A percentile compares a stretch with the other conserved stretches of the same genome.
Evolutionary conservation across 2,329 filamentous ascomycete genomes (phyloP).

Genomic region (Neofusicoccum sp.): DNA sequence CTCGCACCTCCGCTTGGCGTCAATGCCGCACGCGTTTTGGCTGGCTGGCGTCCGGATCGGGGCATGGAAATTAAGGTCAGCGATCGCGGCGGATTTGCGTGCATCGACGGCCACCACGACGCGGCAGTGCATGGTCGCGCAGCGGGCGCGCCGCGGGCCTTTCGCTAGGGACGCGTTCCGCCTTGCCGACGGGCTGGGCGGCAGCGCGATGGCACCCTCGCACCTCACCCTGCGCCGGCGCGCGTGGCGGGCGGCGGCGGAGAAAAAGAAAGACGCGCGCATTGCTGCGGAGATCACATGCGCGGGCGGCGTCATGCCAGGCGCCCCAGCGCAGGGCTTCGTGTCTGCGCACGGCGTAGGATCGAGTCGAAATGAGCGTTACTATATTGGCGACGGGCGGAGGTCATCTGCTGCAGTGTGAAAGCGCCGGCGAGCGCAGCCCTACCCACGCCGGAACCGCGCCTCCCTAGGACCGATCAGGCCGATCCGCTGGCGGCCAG

Average conservation of each 20-base stretch:
- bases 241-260: conserved; percentile 1
- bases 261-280: conserved; percentile 6
- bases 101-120: not conserved
- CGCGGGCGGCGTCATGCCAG: not conserved
- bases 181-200: conserved; percentile 1
- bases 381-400: conserved; percentile 6
- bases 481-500: not conserved
- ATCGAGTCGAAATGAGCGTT: conserved; percentile 13
- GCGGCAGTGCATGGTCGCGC: not conserved
- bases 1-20: conserved; percentile 1
- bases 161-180: conserved; percentile 12
- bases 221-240: no score
- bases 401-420: conserved; percentile 13
- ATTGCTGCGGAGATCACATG: conserved; percentile 13
- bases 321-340: not conserved
- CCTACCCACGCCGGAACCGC: not conserved
- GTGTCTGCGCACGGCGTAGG: not conserved
- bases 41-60: conserved; percentile 14
- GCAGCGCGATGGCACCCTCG: no score
- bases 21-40: conserved; percentile 8
- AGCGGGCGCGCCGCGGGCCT: not conserved
- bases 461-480: not conserved
- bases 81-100: conserved; percentile 12
- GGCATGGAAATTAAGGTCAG: conserved; percentile 16
- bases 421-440: conserved; percentile 8